phyloP scores from a whole-genome alignment of 192 early-diverging fungal genomes.

The Ambispora gerdemannii region DNA sequence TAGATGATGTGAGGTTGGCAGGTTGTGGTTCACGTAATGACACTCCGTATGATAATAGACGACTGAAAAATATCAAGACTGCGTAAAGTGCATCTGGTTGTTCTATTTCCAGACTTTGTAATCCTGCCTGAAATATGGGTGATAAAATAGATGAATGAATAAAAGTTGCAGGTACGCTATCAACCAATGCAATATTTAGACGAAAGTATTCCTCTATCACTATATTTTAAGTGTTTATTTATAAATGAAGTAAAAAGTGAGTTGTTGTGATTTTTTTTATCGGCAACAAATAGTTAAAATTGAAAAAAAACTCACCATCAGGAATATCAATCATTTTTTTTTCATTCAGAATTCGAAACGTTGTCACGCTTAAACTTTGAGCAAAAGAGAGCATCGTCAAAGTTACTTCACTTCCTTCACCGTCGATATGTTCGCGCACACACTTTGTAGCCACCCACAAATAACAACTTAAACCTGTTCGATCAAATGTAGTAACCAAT shows the following conservation, averaged over 20 bases:
- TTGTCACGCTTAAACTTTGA: constrained; percentile 59
- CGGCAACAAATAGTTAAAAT: background rate
- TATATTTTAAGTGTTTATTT: constrained; percentile 33
- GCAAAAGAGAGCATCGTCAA: constrained; percentile 52
- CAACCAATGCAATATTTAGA: constrained; percentile 49
- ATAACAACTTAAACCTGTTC: constrained; percentile 63
- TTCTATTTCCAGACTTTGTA: constrained; percentile 56
- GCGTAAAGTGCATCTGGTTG: constrained; percentile 48
- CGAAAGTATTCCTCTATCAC: constrained; percentile 78
- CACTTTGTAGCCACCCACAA: constrained; percentile 77
- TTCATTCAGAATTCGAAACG: constrained; percentile 54
- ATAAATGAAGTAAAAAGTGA: background rate
- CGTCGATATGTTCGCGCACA: constrained; percentile 60
- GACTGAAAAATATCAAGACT: constrained; percentile 48
- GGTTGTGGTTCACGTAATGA: constrained; percentile 27
- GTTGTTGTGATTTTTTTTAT: too few species aligned
- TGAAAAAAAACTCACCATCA: constrained; percentile 57
- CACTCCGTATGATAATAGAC: constrained; percentile 39
- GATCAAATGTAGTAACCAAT: constrained; percentile 64
- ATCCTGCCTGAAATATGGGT: constrained; percentile 59
- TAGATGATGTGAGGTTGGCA: constrained; percentile 26
- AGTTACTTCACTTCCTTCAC: constrained; percentile 49
- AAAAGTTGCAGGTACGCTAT: constrained; percentile 50
- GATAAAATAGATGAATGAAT: constrained; percentile 54
- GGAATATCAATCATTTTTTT: constrained; percentile 54